Conservation (phyloP, 768 basidiomycete genomes). For the Lanmaoa pseudosensibilis region DNA sequence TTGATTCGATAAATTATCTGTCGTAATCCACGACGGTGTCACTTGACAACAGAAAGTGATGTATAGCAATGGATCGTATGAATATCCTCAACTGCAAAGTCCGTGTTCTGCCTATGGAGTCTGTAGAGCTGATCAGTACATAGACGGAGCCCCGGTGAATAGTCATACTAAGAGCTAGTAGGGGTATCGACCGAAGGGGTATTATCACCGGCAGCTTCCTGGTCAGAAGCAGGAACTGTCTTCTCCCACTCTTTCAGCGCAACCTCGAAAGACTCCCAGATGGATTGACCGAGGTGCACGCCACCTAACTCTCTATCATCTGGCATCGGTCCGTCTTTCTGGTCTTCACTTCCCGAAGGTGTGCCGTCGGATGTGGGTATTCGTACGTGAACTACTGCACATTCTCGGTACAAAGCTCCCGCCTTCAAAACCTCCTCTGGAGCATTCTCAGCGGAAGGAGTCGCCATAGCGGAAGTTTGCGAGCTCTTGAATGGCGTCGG, state of each 20-base stretch:
- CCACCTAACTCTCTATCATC: constrained; percentile 76
- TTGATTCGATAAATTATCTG: constrained; percentile 29
- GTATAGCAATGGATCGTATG: constrained; percentile 1
- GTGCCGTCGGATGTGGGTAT: constrained; percentile 33
- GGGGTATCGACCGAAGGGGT: constrained; percentile 25
- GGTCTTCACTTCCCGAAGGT: constrained; percentile 26
- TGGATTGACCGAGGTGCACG: constrained; percentile 59
- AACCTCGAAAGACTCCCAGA: constrained; percentile 77
- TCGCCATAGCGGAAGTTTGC: constrained; percentile 17
- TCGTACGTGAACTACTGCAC: constrained; percentile 56
- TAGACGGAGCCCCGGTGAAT: not conserved
- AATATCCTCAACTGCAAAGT: not conserved
- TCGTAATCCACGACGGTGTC: constrained; percentile 1
- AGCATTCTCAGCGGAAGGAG: constrained; percentile 16
- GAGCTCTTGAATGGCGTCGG: constrained; percentile 74
- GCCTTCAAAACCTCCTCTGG: constrained; percentile 72
- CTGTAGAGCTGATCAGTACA: constrained; percentile 4
- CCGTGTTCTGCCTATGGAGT: not conserved
- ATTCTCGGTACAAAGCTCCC: constrained; percentile 76
- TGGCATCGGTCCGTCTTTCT: constrained; percentile 38
- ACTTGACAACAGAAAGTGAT: constrained; percentile 7
- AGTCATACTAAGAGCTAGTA: constrained; percentile 16
- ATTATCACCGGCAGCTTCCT: constrained; percentile 23
- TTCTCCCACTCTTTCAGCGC: constrained; percentile 69
- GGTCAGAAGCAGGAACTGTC: constrained; percentile 22